Conservation (phyloP, 2,329 filamentous ascomycete species). For the Dothideomycetes sp. region DNA sequence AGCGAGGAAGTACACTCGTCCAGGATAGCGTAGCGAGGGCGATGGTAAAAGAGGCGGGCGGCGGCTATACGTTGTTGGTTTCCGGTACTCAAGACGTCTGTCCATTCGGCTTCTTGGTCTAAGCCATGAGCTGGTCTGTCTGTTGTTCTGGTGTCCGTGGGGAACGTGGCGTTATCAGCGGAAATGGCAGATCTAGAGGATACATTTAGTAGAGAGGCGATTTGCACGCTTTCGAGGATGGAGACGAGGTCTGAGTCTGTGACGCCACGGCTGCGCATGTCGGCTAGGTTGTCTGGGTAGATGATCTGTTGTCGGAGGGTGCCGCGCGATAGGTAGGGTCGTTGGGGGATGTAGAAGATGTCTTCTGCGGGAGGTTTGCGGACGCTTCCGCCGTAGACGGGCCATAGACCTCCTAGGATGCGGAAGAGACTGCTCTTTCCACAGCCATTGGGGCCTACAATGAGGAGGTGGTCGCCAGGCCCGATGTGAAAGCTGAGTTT, state of each 20-base stretch:
- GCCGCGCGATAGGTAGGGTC: constrained; percentile 84
- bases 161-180: constrained; percentile 9
- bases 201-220: constrained; percentile 59
- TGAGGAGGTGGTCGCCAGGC: constrained; percentile 80
- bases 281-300: constrained; percentile 79
- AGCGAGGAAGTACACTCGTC: constrained; percentile 95
- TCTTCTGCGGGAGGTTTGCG: constrained; percentile 82
- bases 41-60: constrained; percentile 89
- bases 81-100: constrained; percentile 82
- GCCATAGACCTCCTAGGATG: constrained; percentile 93
- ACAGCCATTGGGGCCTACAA: constrained; percentile 93
- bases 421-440: constrained; percentile 94
- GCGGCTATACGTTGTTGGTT: constrained; percentile 94
- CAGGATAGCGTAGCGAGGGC: constrained; percentile 84
- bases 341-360: constrained; percentile 97
- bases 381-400: constrained; percentile 89
- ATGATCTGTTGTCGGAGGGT: constrained; percentile 94
- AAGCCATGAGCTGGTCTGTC: constrained; percentile 43
- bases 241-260: constrained; percentile 69
- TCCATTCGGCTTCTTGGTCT: constrained; percentile 94
- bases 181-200: constrained; percentile 5
- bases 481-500: constrained; percentile 79
- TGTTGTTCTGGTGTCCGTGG: constrained; percentile 4
- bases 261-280: constrained; percentile 75
- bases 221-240: constrained; percentile 69